Conservation (phyloP, 140 eudicot species). For the Stevia rebaudiana region DNA sequence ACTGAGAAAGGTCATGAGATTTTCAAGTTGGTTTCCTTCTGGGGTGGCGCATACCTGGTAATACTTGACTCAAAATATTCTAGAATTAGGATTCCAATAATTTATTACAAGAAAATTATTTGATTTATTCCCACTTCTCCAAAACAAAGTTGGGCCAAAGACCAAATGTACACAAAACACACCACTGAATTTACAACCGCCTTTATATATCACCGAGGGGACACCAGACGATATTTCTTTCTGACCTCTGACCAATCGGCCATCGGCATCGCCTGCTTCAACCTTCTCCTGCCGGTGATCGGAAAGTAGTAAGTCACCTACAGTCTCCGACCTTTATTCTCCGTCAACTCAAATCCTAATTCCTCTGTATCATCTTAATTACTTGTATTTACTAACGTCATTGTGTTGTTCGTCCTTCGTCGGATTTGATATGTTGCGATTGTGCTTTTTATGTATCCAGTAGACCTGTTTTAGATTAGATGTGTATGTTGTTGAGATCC, state of each 20-base stretch:
- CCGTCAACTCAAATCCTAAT: not conserved
- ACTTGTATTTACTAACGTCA: not conserved
- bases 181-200: not conserved
- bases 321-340: not conserved
- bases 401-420: not conserved
- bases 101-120: too few relatives aligned
- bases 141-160: not conserved
- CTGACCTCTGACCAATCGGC: too few relatives aligned
- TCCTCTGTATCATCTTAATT: not conserved
- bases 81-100: too few relatives aligned
- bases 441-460: not conserved
- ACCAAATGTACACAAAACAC: not conserved
- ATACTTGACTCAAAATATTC: too few relatives aligned
- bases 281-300: conserved; percentile 13
- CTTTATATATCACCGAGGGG: not conserved
- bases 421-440: not conserved
- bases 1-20: too few relatives aligned
- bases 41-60: too few relatives aligned
- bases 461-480: not conserved
- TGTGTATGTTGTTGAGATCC: conserved; percentile 1
- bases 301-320: conserved; percentile 2
- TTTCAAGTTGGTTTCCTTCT: too few relatives aligned
- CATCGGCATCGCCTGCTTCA: not conserved
- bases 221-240: not conserved
- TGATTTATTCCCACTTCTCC: not conserved